These are phyloP conservation scores for Calcarisporium arbuscula DNA, from an alignment of 2,329 filamentous ascomycete genomes.

Conservation along the genomic window DNA sequence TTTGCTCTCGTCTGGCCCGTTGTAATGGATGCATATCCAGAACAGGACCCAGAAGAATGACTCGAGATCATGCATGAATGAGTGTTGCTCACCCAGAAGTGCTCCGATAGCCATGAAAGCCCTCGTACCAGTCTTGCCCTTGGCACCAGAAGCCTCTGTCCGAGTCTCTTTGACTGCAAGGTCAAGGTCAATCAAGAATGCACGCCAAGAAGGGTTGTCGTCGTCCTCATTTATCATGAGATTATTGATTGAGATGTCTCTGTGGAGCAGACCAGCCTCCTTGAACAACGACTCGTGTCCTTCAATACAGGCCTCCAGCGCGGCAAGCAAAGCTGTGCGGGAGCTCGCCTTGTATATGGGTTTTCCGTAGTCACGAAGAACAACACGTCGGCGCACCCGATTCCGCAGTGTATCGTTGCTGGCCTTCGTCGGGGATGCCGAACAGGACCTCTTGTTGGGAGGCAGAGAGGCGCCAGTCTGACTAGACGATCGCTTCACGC, in stretches of 20 bases:
- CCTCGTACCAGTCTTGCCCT: slow-evolving; percentile 35
- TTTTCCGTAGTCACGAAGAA: slow-evolving; percentile 33
- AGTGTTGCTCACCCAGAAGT: slow-evolving; percentile 34
- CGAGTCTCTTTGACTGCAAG: slow-evolving; percentile 27
- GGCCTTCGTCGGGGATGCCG: slow-evolving; percentile 19
- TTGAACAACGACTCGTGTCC: slow-evolving; percentile 29
- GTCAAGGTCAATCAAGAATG: slow-evolving; percentile 38
- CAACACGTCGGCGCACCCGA: slow-evolving; percentile 32
- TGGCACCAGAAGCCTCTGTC: slow-evolving; percentile 27
- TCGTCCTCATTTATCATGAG: slow-evolving; percentile 40
- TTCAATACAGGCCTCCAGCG: slow-evolving; percentile 29
- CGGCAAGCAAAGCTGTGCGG: slow-evolving; percentile 25
- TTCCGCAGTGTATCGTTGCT: slow-evolving; percentile 19
- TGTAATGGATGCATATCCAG: slow-evolving; percentile 38
- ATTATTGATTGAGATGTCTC: slow-evolving; percentile 39
- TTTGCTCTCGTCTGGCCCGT: slow-evolving; percentile 14
- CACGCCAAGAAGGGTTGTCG: slow-evolving; percentile 27
- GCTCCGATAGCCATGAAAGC: slow-evolving; percentile 40
- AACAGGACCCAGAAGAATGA: slow-evolving; percentile 44
- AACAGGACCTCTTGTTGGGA: slow-evolving; percentile 24
- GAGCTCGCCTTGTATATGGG: slow-evolving; percentile 36
- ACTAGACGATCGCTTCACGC: slow-evolving; percentile 23
- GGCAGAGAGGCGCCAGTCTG: slow-evolving; percentile 17
- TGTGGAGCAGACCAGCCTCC: slow-evolving; percentile 31
- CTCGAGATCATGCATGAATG: slow-evolving; percentile 41